Evolutionary conservation across 2,329 filamentous ascomycete genomes (phyloP), one percentile per base, ranked within the genome.

Genomic region (Epicoccum sorghinum): DNA sequence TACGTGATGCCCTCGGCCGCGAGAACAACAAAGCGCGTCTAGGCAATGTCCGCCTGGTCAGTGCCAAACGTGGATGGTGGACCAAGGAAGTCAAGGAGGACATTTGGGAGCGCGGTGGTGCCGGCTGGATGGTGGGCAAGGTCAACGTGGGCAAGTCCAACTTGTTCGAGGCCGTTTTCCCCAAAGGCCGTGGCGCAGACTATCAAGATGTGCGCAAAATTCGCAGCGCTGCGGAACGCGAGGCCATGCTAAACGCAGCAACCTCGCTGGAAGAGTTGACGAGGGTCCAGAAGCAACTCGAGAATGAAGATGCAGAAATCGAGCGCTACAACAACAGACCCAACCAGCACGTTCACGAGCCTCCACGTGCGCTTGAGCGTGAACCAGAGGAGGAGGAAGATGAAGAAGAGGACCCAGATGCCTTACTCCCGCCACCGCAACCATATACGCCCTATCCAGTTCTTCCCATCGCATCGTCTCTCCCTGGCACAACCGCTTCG

Each of bases 121-220:
- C 88, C 13, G 88, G 90, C 13, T 99, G 95, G 93, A 88, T 99
- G 81, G 89, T 99, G 3, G 95, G 95, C n/a, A 98, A 96, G 75
- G 91, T 92, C 59, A 99, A 99, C 69, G 96, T 98, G 2, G 96
- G 95, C 23, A 99, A 99, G 77, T 98, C 93, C 65, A 89, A 89
- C 68, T 83, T 99, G 2, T 96, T 98, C 57, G 88, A 95, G 64
- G 84, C 87, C 4, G 86, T 97, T 7, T 96, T 93, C 67, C 93
- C 96, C 4, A 88, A 93, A 89, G 80, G 66, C 47, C 74, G 67
- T 64, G 74, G 52, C 64, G 72, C 50, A 66, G 78, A 68, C 23
- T 69, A 67, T 39, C 66, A 76, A 32, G 64, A 72, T 24, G 55
- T 74, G 1, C 71, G 72, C 35, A 70, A 71, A 55, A 64, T 75